Conservation (phyloP, 352 stramenopile genomes). For the Thalassiosira ordinaria region DNA sequence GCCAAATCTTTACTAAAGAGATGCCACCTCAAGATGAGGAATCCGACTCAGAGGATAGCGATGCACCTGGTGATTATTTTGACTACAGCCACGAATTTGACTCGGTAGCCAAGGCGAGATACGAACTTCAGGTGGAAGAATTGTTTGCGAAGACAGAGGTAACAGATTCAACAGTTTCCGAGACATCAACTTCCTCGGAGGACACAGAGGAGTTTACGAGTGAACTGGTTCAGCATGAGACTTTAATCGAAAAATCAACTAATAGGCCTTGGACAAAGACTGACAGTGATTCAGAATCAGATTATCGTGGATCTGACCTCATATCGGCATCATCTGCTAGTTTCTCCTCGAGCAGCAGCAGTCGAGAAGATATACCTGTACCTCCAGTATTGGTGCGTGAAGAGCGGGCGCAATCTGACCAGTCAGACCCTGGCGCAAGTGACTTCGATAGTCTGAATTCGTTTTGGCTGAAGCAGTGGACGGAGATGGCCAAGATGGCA, state of each 20-base stretch:
- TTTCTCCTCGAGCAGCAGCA: background rate
- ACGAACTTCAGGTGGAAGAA: too few species aligned
- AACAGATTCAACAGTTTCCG: background rate
- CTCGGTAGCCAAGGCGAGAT: too few species aligned
- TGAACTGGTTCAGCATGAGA: background rate
- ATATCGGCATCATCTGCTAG: background rate
- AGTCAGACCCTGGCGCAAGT: background rate
- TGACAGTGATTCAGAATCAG: slow-evolving; percentile 7
- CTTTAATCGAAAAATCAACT: background rate
- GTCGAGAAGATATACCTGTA: background rate
- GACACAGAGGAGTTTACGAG: background rate
- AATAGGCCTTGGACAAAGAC: slow-evolving; percentile 10
- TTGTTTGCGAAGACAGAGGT: too few species aligned
- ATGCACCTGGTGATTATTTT: slow-evolving; percentile 22
- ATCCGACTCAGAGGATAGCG: slow-evolving; percentile 14
- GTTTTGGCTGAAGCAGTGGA: slow-evolving; percentile 35
- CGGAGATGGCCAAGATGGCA: slow-evolving; percentile 11
- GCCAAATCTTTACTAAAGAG: slow-evolving; percentile 25
- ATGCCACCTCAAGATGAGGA: slow-evolving; percentile 9
- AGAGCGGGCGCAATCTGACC: background rate
- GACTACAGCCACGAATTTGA: slow-evolving; percentile 16
- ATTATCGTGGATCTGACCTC: slow-evolving; percentile 14
- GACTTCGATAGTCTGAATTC: slow-evolving; percentile 31
- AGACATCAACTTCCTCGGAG: background rate
- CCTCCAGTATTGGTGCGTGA: background rate